Evolutionary conservation across 192 early-diverging fungal species (phyloP), one percentile per base, ranked within the genome.

Genomic region (Spizellomyces punctatus): DNA sequence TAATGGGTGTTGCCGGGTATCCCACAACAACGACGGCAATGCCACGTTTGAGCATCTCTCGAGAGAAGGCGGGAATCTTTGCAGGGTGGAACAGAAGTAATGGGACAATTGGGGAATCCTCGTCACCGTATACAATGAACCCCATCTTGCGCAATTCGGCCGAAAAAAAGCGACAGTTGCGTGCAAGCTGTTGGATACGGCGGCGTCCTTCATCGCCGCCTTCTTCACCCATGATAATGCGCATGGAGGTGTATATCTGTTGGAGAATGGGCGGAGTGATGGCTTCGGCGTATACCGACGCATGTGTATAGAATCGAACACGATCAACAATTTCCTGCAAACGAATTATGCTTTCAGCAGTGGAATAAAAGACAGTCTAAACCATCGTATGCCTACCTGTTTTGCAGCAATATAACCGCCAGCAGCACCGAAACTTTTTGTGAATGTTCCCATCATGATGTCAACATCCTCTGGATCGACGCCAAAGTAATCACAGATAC

Each of bases 1-100:
- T 94, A 66, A 97, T 96, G n/a, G 97, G 95, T 6, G 97, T 99
- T 10, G 96, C 97, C 5, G 96, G 97, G 78, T 96, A 95, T 49
- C 93, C 95, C 5, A 99, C 97, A 1, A 99, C 97, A 19, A 96
- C 95, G 12, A 97, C 93, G 19, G 95, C 94, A 65, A 99, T 91
- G 63, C 92, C 92, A 55, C 95, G 87, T 69, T 89, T 85, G 46
- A 98, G 86, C 66, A 90, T 87, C 79, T 96, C 95, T 48, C 96
- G 88, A 52, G 94, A 96, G 76, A 99, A 99, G 41, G 96, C 97
- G 42, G 93, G 88, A 74, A 99, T 95, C 83, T 99, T 99, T 64
- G 93, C 93, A 6, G 96, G 97, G 80, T 93, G 92, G 77, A 93
- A 95, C 59, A 99, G 80, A 46, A 99, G 78, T 46, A 99, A 75